phyloP scores from a whole-genome alignment of 139 green algal species.

The Deuterostichococcus epilithicus region DNA sequence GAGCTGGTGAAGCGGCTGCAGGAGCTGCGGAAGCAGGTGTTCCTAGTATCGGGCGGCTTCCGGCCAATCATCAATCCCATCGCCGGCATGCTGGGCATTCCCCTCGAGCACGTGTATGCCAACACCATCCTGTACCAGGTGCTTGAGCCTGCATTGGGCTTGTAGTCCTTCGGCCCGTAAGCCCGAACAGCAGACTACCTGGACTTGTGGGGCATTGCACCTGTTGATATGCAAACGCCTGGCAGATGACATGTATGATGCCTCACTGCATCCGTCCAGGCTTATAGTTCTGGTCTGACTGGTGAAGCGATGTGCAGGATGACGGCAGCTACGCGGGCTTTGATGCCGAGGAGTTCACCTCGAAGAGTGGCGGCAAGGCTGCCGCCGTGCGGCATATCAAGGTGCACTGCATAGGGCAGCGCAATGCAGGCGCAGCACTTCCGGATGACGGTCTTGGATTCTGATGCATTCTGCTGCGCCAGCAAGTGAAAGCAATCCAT shows the following conservation, averaged over 20 bases:
- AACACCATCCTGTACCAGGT: slow-evolving; percentile 91
- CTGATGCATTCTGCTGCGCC: too few species aligned
- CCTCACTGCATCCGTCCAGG: too few species aligned
- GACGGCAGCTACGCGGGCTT: slow-evolving; percentile 88
- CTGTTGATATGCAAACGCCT: too few species aligned
- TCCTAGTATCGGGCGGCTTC: slow-evolving; percentile 96
- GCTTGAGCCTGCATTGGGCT: neutral
- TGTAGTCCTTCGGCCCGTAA: too few species aligned
- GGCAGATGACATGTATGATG: too few species aligned
- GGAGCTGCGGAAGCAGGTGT: slow-evolving; percentile 67
- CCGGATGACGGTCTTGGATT: too few species aligned
- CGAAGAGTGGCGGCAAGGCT: slow-evolving; percentile 84
- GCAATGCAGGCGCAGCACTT: slow-evolving; percentile 6
- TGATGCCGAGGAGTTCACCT: slow-evolving; percentile 89
- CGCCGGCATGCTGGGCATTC: slow-evolving; percentile 82
- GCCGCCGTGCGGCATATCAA: slow-evolving; percentile 80
- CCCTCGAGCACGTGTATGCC: slow-evolving; percentile 80
- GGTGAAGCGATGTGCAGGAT: slow-evolving; percentile 34
- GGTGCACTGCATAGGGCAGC: slow-evolving; percentile 19
- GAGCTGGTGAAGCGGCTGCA: slow-evolving; percentile 76
- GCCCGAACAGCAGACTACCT: too few species aligned
- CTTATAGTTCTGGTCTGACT: too few species aligned
- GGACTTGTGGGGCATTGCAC: too few species aligned
- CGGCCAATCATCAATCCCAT: slow-evolving; percentile 90
- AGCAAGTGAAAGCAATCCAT: slow-evolving; percentile 9